A percentile compares a stretch with the other conserved stretches of the same genome.
These are phyloP conservation scores for Globisporangium yorkense DNA, from an alignment of 352 stramenopile species.

Conservation along the genomic window DNA sequence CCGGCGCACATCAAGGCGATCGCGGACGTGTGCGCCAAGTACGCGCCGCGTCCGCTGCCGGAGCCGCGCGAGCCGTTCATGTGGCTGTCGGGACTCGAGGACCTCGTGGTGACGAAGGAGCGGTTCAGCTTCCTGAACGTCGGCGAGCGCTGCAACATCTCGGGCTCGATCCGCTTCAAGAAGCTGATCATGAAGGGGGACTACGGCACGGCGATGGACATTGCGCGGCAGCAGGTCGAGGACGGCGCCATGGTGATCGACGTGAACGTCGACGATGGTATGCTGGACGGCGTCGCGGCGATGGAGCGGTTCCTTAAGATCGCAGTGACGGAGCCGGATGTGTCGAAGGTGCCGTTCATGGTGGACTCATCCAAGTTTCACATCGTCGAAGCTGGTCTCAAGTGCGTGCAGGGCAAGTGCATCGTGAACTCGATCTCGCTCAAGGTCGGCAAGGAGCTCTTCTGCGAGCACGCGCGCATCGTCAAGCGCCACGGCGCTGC, in stretches of 20 bases:
- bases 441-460: slow-evolving; percentile 95
- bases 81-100: slow-evolving; percentile 95
- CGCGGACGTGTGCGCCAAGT: slow-evolving; percentile 66
- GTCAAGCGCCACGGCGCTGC: slow-evolving; percentile 94
- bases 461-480: slow-evolving; percentile 93
- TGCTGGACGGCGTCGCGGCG: slow-evolving; percentile 92
- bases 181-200: slow-evolving; percentile 94
- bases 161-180: slow-evolving; percentile 95
- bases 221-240: slow-evolving; percentile 95
- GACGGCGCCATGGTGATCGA: slow-evolving; percentile 97
- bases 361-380: slow-evolving; percentile 97
- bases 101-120: slow-evolving; percentile 92
- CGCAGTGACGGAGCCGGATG: slow-evolving; percentile 93
- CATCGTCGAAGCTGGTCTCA: slow-evolving; percentile 95
- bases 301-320: slow-evolving; percentile 99
- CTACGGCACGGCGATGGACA: slow-evolving; percentile 94
- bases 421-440: slow-evolving; percentile 98
- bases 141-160: slow-evolving; percentile 95
- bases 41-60: slow-evolving; percentile 79
- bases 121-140: slow-evolving; percentile 95
- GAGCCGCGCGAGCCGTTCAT: slow-evolving; percentile 88
- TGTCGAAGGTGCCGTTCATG: slow-evolving; percentile 97
- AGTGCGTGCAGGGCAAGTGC: slow-evolving; percentile 96
- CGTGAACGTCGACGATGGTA: slow-evolving; percentile 98
- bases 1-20: slow-evolving; percentile 93